Base-by-base conservation (phyloP, 2,329 filamentous ascomycete genomes). In the Curvularia hawaiiensis region DNA sequence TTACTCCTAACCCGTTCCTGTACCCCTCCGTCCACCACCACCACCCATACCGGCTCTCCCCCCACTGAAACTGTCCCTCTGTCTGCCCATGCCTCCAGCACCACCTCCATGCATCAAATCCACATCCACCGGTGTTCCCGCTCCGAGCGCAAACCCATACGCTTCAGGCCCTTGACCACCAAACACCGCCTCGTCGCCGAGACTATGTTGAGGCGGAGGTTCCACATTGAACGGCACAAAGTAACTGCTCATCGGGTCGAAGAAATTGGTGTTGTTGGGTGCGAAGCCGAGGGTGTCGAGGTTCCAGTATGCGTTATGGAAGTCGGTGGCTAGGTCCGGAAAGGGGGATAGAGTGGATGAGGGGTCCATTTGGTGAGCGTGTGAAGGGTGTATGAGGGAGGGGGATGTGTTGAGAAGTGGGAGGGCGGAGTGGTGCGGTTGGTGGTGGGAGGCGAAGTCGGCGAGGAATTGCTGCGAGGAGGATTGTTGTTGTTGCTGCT, bases 211-310 rank as follows among this genome's bases (percentile, higher is more conserved):
- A 9, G 64, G 64, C 0, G 90, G 87, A 20, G 92, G 90, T 57
- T 95, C 90, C 77, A 96, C 87, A 72, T 96, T 96, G 77, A 97
- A 96, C 1, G 93, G 92, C 80, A 96, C 88, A 75, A 96, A 96
- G 91, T 93, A 98, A 5, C 90, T 91, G 51, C 88, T 89, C 45
- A 76, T 78, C 0, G 79, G 77, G 56, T 81, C 78, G 58, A 70
- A 68, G 60, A 75, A 73, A 7, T 71, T 67, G 22, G 63, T 65
- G 0, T 61, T 64, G n/a, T 62, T 64, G 20, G 49, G 47, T 0
- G 60, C 62, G 50, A 72, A 62, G 30, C 67, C 69, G 59, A 71
- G 65, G n/a, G 68, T 64, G 28, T 75, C 71, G 20, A 75, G 57
- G 45, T 71, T 70, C 74, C 74, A 76, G 57, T 73, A 75, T 1